Conservation (phyloP, 495 filamentous ascomycete genomes). For the Podospora bellae-mahoneyi region DNA sequence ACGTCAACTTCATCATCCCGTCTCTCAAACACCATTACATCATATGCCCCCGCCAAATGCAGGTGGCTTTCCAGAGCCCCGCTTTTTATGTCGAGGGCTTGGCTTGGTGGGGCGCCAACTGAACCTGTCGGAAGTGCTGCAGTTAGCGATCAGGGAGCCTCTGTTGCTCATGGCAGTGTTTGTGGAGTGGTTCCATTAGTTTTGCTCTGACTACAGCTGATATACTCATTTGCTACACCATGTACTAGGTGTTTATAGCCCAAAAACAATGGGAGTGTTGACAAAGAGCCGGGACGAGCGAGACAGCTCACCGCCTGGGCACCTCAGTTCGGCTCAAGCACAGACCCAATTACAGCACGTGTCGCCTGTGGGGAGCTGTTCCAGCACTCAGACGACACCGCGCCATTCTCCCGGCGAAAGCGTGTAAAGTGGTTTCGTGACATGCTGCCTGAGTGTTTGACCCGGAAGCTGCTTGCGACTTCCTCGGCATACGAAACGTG, state of each 20-base stretch:
- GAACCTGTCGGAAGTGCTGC: no score
- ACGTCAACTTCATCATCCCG: conserved; percentile 4
- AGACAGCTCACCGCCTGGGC: neutral
- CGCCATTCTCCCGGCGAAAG: neutral
- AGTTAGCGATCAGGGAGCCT: neutral
- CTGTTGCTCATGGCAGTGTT: neutral
- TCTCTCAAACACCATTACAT: conserved; percentile 24
- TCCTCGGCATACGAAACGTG: neutral
- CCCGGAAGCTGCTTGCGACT: neutral
- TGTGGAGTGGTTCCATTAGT: neutral
- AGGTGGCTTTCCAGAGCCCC: neutral
- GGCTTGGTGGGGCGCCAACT: no score
- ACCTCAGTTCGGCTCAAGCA: neutral
- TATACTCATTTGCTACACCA: no score
- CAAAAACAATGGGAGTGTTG: no score
- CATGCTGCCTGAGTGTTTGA: neutral
- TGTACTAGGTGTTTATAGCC: no score
- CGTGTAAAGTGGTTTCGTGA: neutral
- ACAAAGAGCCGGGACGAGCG: neutral
- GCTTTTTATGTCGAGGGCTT: neutral
- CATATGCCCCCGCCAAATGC: conserved; percentile 16
- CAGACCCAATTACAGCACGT: neutral
- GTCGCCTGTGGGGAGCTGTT: neutral
- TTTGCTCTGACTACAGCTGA: no score
- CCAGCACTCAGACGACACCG: neutral